phyloP scores from a whole-genome alignment of 345 rosid species.

The Eucalyptus microcorys region DNA sequence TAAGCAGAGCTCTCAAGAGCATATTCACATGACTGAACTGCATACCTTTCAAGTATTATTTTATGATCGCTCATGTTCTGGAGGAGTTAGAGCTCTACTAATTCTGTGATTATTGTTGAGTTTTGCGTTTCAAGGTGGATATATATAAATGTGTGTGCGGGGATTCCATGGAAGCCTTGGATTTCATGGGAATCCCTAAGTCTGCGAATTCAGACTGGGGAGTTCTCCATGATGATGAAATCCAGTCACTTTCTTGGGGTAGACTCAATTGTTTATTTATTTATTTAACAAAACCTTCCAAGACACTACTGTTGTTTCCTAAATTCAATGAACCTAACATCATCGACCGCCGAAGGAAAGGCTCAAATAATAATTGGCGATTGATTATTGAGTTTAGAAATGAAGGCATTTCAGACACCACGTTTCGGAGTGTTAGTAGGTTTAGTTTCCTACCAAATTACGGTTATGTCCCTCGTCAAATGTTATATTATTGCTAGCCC shows the following conservation, averaged over 20 bases:
- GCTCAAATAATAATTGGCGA: neutral
- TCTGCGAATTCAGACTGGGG: too few species aligned
- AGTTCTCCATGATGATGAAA: too few species aligned
- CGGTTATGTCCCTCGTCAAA: neutral
- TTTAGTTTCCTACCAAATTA: neutral
- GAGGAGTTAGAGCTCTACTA: too few species aligned
- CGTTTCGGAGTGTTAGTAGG: neutral
- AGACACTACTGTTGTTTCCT: neutral
- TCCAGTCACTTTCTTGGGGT: neutral
- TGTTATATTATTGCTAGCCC: neutral
- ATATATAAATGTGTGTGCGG: too few species aligned
- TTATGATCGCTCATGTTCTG: too few species aligned
- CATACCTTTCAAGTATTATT: too few species aligned
- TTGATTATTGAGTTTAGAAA: neutral
- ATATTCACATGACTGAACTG: neutral
- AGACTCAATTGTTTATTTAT: neutral
- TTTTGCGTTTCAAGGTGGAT: too few species aligned
- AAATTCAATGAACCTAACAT: neutral
- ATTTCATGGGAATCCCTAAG: too few species aligned
- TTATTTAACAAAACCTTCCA: neutral
- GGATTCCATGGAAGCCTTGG: too few species aligned
- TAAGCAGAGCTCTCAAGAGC: neutral
- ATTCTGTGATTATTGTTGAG: too few species aligned
- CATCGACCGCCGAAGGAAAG: neutral
- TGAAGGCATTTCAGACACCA: neutral